Evolutionary conservation across 768 basidiomycete species (phyloP), one percentile per base, ranked within the genome.

Genomic region (Tremella fuciformis): DNA sequence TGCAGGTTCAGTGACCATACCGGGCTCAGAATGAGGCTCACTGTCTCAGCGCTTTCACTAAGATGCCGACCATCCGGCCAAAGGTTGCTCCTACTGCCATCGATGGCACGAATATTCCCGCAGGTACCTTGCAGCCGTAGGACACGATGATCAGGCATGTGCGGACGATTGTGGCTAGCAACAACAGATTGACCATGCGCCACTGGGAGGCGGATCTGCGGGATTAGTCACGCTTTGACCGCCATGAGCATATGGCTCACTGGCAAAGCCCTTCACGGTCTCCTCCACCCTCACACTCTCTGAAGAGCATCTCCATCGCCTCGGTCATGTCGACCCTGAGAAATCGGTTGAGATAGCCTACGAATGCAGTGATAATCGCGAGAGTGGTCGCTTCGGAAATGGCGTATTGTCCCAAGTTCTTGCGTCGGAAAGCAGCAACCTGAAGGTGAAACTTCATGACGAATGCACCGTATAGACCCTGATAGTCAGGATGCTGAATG

Each of bases 21-120:
- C 13, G 16, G 38, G 8, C 13, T 55, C 18, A 25, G 18, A 38
- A 11, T 34, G 22, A 9, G 13, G 70, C 82, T 67, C 62, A 88
- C 93, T 81, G 82, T 75, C 94, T 86, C 78, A 96, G 81, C 0
- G 92, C 92, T 77, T 96, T 94, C 29, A 97, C 92, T 63, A 96
- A 82, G 60, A 97, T 98, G 0, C 96, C 96, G 16, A 99, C 80
- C 91, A 98, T 96, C 39, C 96, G 82, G 1, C 96, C 96, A 71
- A 98, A 98, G 0, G 90, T 88, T 2, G 96, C 96, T 39, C 96
- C 96, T 55, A 98, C 86, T 0, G 94, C 96, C 96, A 99, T 98
- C 2, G 93, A 96, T 1, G 96, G 96, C 0, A 99, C 90, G 66
- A 99, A 99, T 65, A 99, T 99, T 22, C 96, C 96, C 11, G 89